These are phyloP conservation scores for Rhizopus microsporus DNA, from an alignment of 371 early-diverging fungal genomes.

Conservation along the genomic window DNA sequence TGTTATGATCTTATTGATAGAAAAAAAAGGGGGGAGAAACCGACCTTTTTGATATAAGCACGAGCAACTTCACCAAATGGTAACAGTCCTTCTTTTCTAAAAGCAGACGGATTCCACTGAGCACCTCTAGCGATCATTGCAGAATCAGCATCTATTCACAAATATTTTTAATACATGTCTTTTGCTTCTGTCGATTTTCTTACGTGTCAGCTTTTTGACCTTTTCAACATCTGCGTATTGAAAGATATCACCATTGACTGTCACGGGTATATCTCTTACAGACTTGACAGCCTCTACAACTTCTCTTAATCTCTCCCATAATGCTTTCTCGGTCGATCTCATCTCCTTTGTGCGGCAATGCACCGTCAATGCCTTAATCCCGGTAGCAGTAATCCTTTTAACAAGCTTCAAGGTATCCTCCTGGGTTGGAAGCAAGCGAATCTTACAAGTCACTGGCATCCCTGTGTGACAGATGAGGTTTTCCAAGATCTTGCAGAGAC, in stretches of 20 bases:
- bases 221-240: constrained; percentile 59
- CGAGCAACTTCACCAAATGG: constrained; percentile 55
- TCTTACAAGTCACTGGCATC: constrained; percentile 83
- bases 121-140: constrained; percentile 93
- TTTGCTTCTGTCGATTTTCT: constrained; percentile 2
- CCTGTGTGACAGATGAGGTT: constrained; percentile 74
- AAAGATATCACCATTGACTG: constrained; percentile 93
- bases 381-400: constrained; percentile 81
- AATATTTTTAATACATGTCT: background rate
- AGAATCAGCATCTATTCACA: constrained; percentile 53
- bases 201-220: constrained; percentile 58
- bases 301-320: constrained; percentile 83
- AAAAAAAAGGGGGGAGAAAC: background rate
- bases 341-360: constrained; percentile 87
- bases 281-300: constrained; percentile 62
- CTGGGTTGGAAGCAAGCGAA: constrained; percentile 66
- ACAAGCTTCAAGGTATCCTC: constrained; percentile 85
- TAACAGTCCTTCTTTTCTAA: constrained; percentile 66
- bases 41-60: constrained; percentile 69
- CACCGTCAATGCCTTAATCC: constrained; percentile 86
- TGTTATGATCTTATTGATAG: background rate
- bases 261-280: constrained; percentile 71
- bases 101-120: constrained; percentile 80
- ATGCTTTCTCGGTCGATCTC: constrained; percentile 75
- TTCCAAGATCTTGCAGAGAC: constrained; percentile 71